Conservation (phyloP, 2,329 filamentous ascomycete species). For the Bimuria novae-zelandiae region DNA sequence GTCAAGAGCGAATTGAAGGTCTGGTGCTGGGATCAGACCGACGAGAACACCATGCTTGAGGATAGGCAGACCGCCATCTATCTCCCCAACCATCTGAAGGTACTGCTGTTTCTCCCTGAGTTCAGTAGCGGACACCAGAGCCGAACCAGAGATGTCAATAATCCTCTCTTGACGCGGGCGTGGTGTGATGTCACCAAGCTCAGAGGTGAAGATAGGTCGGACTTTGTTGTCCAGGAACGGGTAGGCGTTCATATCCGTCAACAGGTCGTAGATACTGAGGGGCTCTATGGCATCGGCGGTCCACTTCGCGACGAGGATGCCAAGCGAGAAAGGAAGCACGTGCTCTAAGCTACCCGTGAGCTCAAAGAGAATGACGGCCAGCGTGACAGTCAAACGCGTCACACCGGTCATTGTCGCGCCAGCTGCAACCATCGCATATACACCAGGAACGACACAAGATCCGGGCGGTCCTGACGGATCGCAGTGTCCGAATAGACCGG, state of each 20-base stretch:
- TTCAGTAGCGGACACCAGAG: slow-evolving; percentile 74
- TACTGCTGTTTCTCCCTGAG: slow-evolving; percentile 81
- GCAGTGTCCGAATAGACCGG: slow-evolving; percentile 75
- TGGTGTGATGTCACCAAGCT: slow-evolving; percentile 84
- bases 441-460: slow-evolving; percentile 91
- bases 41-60: slow-evolving; percentile 78
- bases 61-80: slow-evolving; percentile 91
- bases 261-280: slow-evolving; percentile 89
- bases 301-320: slow-evolving; percentile 96
- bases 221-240: slow-evolving; percentile 97
- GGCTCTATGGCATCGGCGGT: slow-evolving; percentile 95
- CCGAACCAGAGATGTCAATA: slow-evolving; percentile 86
- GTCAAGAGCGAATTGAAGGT: slow-evolving; percentile 91
- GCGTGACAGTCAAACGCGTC: slow-evolving; percentile 86
- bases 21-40: slow-evolving; percentile 89
- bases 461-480: slow-evolving; percentile 68
- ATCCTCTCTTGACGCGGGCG: slow-evolving; percentile 74
- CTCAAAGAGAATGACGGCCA: slow-evolving; percentile 95
- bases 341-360: slow-evolving; percentile 94
- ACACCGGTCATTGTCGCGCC: slow-evolving; percentile 98
- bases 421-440: slow-evolving; percentile 92
- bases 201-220: slow-evolving; percentile 86
- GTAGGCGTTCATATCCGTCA: slow-evolving; percentile 97
- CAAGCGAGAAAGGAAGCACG: slow-evolving; percentile 90
- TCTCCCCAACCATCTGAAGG: slow-evolving; percentile 81